Base-by-base conservation (phyloP, 2,329 filamentous ascomycete species). In the Xylariomycetidae sp. region DNA sequence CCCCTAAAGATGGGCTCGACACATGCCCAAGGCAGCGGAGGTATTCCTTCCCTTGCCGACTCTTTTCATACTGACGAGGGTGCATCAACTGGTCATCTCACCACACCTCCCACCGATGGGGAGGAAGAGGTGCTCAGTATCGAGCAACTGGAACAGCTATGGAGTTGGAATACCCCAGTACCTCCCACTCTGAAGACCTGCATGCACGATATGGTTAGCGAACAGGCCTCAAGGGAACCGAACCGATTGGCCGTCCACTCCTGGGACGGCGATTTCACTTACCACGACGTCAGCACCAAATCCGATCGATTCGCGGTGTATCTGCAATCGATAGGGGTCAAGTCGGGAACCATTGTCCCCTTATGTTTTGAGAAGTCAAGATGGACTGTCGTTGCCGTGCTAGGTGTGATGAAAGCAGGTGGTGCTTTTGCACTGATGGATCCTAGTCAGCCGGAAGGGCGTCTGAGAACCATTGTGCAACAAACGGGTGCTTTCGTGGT, bases 351-450 rank as follows among this genome's bases (percentile, higher is more conserved):
- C 25, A 59, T 58, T 8, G 62, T 73, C n/a, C 67, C 68, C 3
- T 53, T 72, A n/a, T 69, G 66, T 42, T 70, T 72, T 37, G 65
- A 70, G 44, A 71, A 71, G 46, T 69, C 66, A 18, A 54, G 53
- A 41, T 70, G 64, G 66, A 63, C 67, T 4, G 53, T 61, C 6
- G 56, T 71, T 15, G 62, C 63, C 0, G 60, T 71, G 4, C 47
- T 72, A 7, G 66, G 58, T 6, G 57, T 70, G 33, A 67, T 71
- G 62, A 70, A 70, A 44, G 49, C 67, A n/a, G 69, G 69, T 6
- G 66, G 58, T 3, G 60, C 64, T 6, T 71, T 70, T 41, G 64
- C 63, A 2, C 56, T 70, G 9, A 68, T 63, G 19, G 67, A 71
- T 33, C 66, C 66, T 0, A 64, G 62, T 32, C 64, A 70, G 38